These are phyloP conservation scores for Austroboletus rostrupii DNA, from an alignment of 1,284 basidiomycete genomes.

Conservation along the genomic window DNA sequence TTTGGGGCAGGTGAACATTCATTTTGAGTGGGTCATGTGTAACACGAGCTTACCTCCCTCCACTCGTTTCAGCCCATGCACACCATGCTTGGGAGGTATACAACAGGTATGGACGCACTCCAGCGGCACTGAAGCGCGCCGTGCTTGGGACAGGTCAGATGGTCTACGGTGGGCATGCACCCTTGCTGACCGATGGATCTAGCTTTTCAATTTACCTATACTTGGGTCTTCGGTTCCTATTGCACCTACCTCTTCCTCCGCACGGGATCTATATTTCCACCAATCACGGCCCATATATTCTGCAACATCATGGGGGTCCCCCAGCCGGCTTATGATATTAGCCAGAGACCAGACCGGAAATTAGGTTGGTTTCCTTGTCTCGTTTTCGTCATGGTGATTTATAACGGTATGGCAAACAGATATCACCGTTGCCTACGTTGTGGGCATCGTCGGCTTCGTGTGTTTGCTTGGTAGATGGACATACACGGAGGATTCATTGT, in stretches of 20 bases:
- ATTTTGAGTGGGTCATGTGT: background rate
- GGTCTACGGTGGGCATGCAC: background rate
- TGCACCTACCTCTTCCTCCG: conserved; percentile 83
- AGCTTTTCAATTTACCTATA: conserved; percentile 89
- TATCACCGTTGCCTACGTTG: conserved; percentile 43
- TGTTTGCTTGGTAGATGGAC: conserved; percentile 33
- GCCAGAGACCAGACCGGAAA: conserved; percentile 35
- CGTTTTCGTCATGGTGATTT: conserved; percentile 6
- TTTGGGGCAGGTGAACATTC: conserved; percentile 76
- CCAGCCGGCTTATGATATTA: conserved; percentile 36
- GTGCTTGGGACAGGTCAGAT: conserved; percentile 57
- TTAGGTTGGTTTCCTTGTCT: conserved; percentile 29
- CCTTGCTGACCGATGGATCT: conserved; percentile 12
- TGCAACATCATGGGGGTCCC: conserved; percentile 97
- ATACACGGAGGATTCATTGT: conserved; percentile 30
- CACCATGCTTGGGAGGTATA: conserved; percentile 90
- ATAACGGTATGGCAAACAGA: conserved; percentile 28
- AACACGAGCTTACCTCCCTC: conserved; percentile 10
- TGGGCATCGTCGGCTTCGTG: conserved; percentile 45
- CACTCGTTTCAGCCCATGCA: conserved; percentile 63
- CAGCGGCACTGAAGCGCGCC: conserved; percentile 60
- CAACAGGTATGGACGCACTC: conserved; percentile 63
- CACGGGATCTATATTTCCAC: conserved; percentile 61
- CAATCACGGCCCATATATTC: conserved; percentile 78
- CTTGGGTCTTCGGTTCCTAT: conserved; percentile 89